Conservation (phyloP, 768 basidiomycete species). For the Porpolomopsis calyptriformis region DNA sequence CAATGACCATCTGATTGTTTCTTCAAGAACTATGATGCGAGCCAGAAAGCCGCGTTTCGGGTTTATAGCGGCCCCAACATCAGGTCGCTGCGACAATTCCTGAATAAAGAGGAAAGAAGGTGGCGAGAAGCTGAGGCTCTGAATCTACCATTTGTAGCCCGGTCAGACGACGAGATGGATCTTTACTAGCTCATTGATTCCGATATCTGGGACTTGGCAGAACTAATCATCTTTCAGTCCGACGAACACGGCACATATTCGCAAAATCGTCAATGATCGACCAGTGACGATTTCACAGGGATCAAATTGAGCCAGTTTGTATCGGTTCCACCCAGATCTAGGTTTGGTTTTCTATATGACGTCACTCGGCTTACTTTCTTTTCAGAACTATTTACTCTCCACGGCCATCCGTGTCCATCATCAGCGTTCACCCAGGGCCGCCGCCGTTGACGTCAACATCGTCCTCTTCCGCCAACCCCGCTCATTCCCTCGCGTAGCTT, state of each 20-base stretch:
- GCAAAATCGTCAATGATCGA: too few relatives aligned
- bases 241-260: too few relatives aligned
- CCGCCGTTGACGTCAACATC: background rate
- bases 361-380: background rate
- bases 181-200: constrained; percentile 31
- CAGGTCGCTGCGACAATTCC: constrained; percentile 46
- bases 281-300: too few relatives aligned
- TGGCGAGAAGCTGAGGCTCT: constrained; percentile 46
- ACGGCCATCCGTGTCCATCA: background rate
- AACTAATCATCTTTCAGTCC: too few relatives aligned
- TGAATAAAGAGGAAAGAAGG: constrained; percentile 59
- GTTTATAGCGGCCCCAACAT: constrained; percentile 72
- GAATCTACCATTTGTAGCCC: constrained; percentile 48
- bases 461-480: background rate
- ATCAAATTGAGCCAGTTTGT: too few relatives aligned
- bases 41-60: constrained; percentile 63
- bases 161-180: constrained; percentile 55
- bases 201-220: too few relatives aligned
- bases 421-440: background rate
- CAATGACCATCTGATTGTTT: background rate
- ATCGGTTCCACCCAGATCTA: background rate
- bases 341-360: background rate
- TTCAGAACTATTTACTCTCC: background rate
- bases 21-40: constrained; percentile 48
- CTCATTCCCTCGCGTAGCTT: background rate